These are phyloP conservation scores for Epipyxis sp. DNA, from an alignment of 108 stramenopile species.

Conservation along the genomic window DNA sequence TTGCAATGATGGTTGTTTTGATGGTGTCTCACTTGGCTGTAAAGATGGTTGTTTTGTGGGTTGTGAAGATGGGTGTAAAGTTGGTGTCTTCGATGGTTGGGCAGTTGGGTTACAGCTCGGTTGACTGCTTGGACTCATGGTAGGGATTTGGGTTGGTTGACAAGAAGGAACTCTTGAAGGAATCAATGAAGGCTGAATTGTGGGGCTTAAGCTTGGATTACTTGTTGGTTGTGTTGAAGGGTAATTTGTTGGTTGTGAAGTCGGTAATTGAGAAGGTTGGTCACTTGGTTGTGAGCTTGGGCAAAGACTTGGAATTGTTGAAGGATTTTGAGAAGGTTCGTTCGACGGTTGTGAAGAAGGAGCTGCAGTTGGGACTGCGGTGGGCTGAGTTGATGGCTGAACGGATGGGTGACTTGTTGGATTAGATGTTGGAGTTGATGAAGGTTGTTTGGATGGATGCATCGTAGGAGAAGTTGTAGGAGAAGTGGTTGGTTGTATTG, in stretches of 20 bases:
- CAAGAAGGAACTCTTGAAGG: conserved; percentile 22
- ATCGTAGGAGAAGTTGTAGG: background rate
- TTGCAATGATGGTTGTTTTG: no score
- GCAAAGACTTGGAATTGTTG: background rate
- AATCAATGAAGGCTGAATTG: background rate
- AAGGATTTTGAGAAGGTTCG: background rate
- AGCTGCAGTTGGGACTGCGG: background rate
- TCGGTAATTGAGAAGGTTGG: conserved; percentile 16
- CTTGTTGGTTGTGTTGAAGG: conserved; percentile 17
- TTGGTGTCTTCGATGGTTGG: no score
- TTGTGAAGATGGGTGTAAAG: no score
- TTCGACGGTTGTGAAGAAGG: background rate
- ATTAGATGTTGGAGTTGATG: background rate
- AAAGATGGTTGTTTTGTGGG: no score
- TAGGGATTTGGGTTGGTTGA: no score
- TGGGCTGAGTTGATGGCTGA: background rate
- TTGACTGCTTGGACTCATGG: no score
- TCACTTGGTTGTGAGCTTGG: background rate
- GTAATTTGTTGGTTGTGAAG: conserved; percentile 9
- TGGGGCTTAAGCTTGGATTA: background rate
- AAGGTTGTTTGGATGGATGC: background rate
- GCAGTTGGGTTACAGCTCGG: no score
- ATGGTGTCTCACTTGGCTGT: no score
- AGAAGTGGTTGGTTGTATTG: background rate
- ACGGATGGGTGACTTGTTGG: background rate